Conservation (phyloP, 2,329 filamentous ascomycete genomes). For the Phoma sp. region DNA sequence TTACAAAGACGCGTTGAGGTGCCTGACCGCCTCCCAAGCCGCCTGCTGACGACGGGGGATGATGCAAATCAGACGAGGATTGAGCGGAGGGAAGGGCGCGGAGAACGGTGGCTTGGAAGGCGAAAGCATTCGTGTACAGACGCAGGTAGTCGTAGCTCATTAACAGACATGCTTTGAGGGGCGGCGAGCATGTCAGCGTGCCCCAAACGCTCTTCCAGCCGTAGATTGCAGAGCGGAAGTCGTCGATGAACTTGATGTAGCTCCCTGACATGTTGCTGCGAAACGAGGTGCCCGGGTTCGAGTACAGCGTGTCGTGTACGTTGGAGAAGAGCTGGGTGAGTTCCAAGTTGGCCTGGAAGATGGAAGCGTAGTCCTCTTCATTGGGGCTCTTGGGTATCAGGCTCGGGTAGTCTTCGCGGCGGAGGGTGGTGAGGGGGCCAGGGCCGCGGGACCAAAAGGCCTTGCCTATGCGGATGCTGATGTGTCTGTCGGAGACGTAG, state of each 20-base stretch:
- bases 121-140: conserved; percentile 77
- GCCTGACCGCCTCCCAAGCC: conserved; percentile 3
- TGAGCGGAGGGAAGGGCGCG: conserved; percentile 48
- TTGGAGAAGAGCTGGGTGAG: conserved; percentile 76
- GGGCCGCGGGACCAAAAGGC: conserved; percentile 78
- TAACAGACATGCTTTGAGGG: conserved; percentile 70
- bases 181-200: conserved; percentile 67
- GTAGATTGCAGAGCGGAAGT: conserved; percentile 71
- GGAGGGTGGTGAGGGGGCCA: conserved; percentile 68
- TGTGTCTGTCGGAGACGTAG: conserved; percentile 50
- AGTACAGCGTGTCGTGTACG: conserved; percentile 76
- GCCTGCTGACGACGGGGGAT: neutral
- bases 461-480: conserved; percentile 73
- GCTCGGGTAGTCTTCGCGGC: conserved; percentile 71
- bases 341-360: conserved; percentile 75
- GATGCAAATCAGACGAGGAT: conserved; percentile 11
- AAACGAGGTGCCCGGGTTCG: conserved; percentile 71
- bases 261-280: conserved; percentile 74
- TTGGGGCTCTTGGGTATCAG: conserved; percentile 64
- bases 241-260: conserved; percentile 77
- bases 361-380: conserved; percentile 70
- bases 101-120: conserved; percentile 72
- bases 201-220: conserved; percentile 76
- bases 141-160: conserved; percentile 76
- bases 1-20: conserved; percentile 55